phyloP scores from a whole-genome alignment of 208 protist species.

The Trypanosoma brucei region DNA sequence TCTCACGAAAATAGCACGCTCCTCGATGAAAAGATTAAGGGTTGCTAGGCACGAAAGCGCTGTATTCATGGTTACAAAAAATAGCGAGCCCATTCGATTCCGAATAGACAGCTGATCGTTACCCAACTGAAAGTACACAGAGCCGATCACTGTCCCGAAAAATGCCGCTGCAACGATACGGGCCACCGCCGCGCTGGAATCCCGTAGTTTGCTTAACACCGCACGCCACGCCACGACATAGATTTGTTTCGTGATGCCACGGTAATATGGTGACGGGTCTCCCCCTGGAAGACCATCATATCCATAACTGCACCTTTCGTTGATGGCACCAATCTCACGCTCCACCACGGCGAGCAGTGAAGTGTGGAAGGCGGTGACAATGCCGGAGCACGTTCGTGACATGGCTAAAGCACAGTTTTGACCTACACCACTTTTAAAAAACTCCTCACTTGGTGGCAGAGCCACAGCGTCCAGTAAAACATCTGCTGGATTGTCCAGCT shows the following conservation, averaged over 20 bases:
- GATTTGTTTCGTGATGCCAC: constrained; percentile 43
- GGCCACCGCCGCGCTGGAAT: constrained; percentile 46
- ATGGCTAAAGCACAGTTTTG: neutral
- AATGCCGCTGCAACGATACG: constrained; percentile 42
- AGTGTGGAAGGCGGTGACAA: constrained; percentile 45
- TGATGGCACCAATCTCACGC: constrained; percentile 14
- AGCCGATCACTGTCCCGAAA: constrained; percentile 63
- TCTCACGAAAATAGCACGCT: constrained; percentile 50
- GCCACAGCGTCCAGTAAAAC: constrained; percentile 68
- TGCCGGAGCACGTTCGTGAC: constrained; percentile 25
- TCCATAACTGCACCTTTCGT: neutral
- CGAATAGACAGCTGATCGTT: constrained; percentile 41
- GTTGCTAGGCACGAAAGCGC: constrained; percentile 49
- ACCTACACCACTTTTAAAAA: constrained; percentile 3
- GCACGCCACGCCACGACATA: constrained; percentile 46
- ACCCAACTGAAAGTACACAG: constrained; percentile 67
- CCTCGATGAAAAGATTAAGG: constrained; percentile 50
- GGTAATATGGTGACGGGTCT: constrained; percentile 22
- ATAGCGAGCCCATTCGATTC: constrained; percentile 65
- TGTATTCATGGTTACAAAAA: constrained; percentile 74
- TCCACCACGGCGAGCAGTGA: constrained; percentile 24
- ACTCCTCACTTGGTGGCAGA: constrained; percentile 21
- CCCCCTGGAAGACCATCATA: neutral
- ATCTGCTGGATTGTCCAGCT: constrained; percentile 78
- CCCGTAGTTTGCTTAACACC: constrained; percentile 52